Evolutionary conservation across 192 early-diverging fungal species (phyloP).

Genomic region (Gryganskiella cystojenkinii): DNA sequence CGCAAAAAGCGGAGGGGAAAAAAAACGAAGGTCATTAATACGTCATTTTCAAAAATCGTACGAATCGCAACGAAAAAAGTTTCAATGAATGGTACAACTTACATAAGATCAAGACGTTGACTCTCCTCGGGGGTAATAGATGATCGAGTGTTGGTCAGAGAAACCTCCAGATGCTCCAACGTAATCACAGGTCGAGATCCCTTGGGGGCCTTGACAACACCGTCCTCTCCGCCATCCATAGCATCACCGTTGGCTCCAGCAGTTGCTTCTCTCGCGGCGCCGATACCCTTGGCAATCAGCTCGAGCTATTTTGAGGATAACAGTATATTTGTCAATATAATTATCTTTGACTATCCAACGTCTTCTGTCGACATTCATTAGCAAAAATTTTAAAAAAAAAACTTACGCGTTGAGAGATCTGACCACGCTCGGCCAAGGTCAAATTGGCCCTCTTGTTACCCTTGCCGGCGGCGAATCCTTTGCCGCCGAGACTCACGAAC

Average conservation of each 20-base stretch:
- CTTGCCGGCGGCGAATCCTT: slow-evolving; percentile 24
- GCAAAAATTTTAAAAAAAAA: slow-evolving; percentile 5
- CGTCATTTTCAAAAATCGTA: background rate
- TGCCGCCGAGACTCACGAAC: slow-evolving; percentile 40
- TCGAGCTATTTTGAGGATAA: slow-evolving; percentile 19
- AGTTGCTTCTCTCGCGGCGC: slow-evolving; percentile 18
- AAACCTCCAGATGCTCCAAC: slow-evolving; percentile 63
- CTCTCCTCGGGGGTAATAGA: slow-evolving; percentile 71
- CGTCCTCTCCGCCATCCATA: slow-evolving; percentile 12
- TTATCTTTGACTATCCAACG: background rate
- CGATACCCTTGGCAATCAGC: slow-evolving; percentile 53
- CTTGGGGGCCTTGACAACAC: slow-evolving; percentile 24
- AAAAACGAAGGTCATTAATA: slow-evolving; percentile 45
- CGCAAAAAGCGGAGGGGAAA: background rate
- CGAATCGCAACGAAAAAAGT: background rate
- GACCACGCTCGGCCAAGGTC: slow-evolving; percentile 62
- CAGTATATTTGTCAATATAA: background rate
- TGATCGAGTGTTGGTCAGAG: slow-evolving; percentile 66
- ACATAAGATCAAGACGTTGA: slow-evolving; percentile 63
- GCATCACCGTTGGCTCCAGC: slow-evolving; percentile 37
- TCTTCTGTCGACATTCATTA: slow-evolving; percentile 9
- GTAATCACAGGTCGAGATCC: slow-evolving; percentile 51
- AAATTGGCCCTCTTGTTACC: slow-evolving; percentile 48
- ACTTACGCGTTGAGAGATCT: slow-evolving; percentile 64
- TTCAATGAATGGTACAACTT: slow-evolving; percentile 4